phyloP scores from a whole-genome alignment of 2,329 filamentous ascomycete species.

The Aspergillus versicolor region DNA sequence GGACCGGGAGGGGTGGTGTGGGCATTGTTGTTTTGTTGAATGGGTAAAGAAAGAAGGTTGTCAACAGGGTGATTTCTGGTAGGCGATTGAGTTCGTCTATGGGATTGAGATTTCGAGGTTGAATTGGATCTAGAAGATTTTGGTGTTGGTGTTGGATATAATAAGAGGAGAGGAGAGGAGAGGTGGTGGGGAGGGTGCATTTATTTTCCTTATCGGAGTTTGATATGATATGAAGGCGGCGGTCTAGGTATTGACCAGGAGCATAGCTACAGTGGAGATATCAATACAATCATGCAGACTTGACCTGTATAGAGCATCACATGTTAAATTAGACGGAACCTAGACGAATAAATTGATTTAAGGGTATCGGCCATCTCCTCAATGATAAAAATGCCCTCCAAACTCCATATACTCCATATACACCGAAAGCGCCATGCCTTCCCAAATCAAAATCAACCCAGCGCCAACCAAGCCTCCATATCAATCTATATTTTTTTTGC shows the following conservation, averaged over 20 bases:
- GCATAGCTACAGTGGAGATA: neutral
- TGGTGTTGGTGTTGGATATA: neutral
- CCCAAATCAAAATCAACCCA: neutral
- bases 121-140: neutral
- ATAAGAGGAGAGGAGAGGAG: neutral
- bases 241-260: neutral
- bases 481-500: neutral
- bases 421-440: neutral
- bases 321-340: neutral
- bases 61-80: too few relatives aligned
- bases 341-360: neutral
- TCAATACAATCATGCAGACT: neutral
- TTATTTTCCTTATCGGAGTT: conserved; percentile 2
- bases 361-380: neutral
- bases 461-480: neutral
- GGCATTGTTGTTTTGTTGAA: neutral
- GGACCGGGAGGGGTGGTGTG: conserved; percentile 10
- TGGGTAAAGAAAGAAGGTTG: neutral
- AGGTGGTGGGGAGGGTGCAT: neutral
- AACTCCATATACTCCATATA: neutral
- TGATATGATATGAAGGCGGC: neutral
- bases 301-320: neutral
- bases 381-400: neutral
- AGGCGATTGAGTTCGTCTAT: too few relatives aligned
- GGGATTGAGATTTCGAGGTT: neutral